Evolutionary conservation across 495 filamentous ascomycete genomes (phyloP), one percentile per base, ranked within the genome.

Genomic region (Staphylotrichum tortipilum): DNA sequence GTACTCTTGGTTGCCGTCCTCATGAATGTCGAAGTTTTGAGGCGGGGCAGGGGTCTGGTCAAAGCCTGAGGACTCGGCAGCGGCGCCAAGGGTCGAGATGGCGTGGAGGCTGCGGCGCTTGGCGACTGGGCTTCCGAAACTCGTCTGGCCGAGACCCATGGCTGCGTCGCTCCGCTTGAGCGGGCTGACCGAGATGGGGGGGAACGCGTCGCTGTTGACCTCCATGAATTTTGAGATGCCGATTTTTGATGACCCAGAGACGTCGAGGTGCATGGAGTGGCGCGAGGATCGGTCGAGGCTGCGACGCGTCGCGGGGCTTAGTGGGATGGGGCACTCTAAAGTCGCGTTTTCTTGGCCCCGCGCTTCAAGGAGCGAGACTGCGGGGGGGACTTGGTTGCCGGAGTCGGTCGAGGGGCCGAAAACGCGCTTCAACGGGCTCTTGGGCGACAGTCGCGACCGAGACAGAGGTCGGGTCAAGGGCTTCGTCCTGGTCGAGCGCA

Each of bases 81-180:
- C n/a, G n/a, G 18, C 73, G 55, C 22, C 68, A 40, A 84, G 70
- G 40, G 69, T 78, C 0, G 80, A 71, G 10, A 74, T 71, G 11
- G 81, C 81, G 55, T 92, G 86, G 30, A 91, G 68, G 62, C 89
- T 94, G 50, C 90, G 80, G 38, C 90, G 76, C 73, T 96, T 96
- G 11, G 86, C 81, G 18, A 88, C 83, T 2, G 90, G 89, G 56
- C 86, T 95, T 30, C 83, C 87, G n/a, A 83, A 71, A 50, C 74
- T 79, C 14, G 80, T 69, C 42, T 84, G 82, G 54, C 94, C 91
- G 12, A 94, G 65, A 58, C 86, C 86, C 85, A 94, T 92, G 12
- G 84, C 83, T 6, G 85, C 84, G 65, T 98, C 92, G 57, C 82
- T 94, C 41, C 94, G 80, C 69, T 97, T 97, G 37, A 98, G 68